Conservation (phyloP, 352 stramenopile species). For the Pythium aphanidermatum region DNA sequence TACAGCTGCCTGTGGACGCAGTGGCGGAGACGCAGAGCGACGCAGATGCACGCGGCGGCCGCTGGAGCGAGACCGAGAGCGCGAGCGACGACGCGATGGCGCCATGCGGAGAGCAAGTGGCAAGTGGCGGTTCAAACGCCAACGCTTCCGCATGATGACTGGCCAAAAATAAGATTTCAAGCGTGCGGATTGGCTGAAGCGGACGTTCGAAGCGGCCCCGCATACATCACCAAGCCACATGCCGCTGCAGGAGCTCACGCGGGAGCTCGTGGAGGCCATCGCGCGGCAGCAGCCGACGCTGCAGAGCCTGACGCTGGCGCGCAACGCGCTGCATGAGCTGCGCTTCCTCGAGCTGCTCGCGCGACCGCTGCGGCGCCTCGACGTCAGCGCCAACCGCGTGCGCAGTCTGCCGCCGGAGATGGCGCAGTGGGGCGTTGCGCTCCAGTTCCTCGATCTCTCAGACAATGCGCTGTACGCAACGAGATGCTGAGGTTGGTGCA, state of each 20-base stretch:
- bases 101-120: too few species aligned
- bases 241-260: conserved; percentile 48
- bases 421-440: conserved; percentile 25
- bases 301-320: conserved; percentile 54
- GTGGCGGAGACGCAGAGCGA: background rate
- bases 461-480: conserved; percentile 42
- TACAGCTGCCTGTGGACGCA: background rate
- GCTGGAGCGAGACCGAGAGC: background rate
- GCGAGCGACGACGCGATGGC: background rate
- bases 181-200: too few species aligned
- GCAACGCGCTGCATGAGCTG: conserved; percentile 47
- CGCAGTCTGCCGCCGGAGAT: conserved; percentile 27
- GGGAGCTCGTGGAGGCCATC: conserved; percentile 57
- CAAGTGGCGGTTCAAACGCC: too few species aligned
- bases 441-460: conserved; percentile 47
- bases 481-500: background rate
- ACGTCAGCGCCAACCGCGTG: conserved; percentile 57
- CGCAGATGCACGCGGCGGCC: background rate
- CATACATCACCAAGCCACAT: conserved; percentile 16
- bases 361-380: conserved; percentile 38
- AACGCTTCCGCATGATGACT: too few species aligned
- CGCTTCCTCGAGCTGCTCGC: conserved; percentile 39
- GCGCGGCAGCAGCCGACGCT: conserved; percentile 50
- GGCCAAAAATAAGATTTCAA: too few species aligned
- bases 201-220: too few species aligned